Conservation (phyloP, 257 asterid genomes). For the Gentiana macrophylla region DNA sequence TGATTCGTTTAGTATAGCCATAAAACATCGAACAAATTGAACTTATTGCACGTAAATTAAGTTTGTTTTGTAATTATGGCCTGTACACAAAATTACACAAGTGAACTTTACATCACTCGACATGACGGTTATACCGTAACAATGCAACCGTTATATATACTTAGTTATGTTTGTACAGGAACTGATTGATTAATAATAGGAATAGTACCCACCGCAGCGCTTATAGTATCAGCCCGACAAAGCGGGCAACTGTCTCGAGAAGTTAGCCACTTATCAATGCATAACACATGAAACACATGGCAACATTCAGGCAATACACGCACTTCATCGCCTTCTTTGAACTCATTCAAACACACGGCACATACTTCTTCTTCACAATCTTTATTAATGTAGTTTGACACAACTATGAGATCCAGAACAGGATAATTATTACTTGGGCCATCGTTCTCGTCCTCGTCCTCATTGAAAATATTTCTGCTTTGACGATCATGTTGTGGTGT, state of each 20-base stretch:
- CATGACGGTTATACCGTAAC: too few species aligned
- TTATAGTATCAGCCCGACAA: conserved; percentile 34
- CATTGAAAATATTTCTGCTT: not conserved
- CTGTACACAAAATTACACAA: too few species aligned
- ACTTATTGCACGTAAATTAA: too few species aligned
- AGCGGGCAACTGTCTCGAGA: conserved; percentile 42
- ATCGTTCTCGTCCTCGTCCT: not conserved
- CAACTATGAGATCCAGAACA: conserved; percentile 19
- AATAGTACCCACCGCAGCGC: conserved; percentile 1
- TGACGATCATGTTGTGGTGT: not conserved
- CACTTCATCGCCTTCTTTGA: conserved; percentile 21
- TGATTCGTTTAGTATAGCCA: too few species aligned
- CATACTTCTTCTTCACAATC: conserved; percentile 42
- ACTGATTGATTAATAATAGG: too few species aligned
- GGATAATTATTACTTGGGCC: conserved; percentile 7
- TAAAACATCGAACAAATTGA: too few species aligned
- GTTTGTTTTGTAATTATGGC: too few species aligned
- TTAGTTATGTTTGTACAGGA: too few species aligned
- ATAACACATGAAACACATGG: conserved; percentile 20
- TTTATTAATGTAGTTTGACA: conserved; percentile 16
- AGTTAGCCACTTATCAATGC: conserved; percentile 40
- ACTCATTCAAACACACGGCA: conserved; percentile 24
- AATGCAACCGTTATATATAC: too few species aligned
- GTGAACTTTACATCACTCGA: too few species aligned
- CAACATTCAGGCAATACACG: conserved; percentile 12